Conservation (phyloP, 805 yeast species). For the Blastobotrys peoriensis region DNA sequence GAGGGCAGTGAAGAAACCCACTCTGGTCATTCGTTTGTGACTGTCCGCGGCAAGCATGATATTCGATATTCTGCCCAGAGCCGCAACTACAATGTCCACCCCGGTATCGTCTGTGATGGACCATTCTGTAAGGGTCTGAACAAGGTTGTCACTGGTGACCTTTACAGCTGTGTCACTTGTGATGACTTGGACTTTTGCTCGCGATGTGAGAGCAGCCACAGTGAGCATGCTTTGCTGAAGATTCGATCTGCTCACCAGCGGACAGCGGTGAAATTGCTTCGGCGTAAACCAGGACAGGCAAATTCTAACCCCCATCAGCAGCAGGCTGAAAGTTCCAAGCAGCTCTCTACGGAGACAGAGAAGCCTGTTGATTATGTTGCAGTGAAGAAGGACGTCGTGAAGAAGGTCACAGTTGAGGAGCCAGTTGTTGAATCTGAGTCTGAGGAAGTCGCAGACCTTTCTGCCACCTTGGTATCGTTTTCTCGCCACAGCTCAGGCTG, state of each 20-base stretch:
- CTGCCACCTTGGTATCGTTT: neutral
- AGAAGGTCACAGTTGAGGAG: neutral
- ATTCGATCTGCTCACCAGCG: too few species aligned
- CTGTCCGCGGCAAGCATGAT: conserved; percentile 8
- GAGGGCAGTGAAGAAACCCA: conserved; percentile 16
- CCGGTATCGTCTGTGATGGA: conserved; percentile 26
- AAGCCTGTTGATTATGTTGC: neutral
- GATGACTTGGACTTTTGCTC: conserved; percentile 34
- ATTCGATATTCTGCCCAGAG: neutral
- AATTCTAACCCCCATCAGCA: too few species aligned
- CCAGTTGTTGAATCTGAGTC: neutral
- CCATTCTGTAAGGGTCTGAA: conserved; percentile 18
- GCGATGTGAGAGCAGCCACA: conserved; percentile 26
- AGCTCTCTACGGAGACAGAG: too few species aligned
- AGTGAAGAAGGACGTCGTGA: neutral
- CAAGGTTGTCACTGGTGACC: conserved; percentile 32
- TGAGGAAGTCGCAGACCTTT: neutral
- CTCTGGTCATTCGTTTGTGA: conserved; percentile 19
- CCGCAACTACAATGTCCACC: conserved; percentile 6
- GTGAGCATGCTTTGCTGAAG: conserved; percentile 22
- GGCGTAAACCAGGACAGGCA: too few species aligned
- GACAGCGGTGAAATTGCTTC: too few species aligned
- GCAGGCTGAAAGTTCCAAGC: too few species aligned
- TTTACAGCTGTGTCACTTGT: conserved; percentile 46
- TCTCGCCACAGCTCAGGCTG: conserved; percentile 1